Evolutionary conservation across 1,284 basidiomycete genomes (phyloP).

Genomic region (Cryptococcus sp.): DNA sequence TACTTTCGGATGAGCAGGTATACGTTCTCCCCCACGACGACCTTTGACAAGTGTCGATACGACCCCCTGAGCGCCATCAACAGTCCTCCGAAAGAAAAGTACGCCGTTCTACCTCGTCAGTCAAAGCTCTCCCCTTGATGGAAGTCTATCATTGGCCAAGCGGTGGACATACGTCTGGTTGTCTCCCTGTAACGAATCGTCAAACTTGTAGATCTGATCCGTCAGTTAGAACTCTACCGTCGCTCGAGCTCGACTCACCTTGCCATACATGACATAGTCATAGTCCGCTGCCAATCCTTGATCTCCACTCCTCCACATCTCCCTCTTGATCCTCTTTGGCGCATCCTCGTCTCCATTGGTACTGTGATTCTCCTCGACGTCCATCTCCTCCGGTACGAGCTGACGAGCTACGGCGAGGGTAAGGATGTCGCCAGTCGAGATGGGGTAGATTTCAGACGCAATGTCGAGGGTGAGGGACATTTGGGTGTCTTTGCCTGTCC

Average conservation of each 20-base stretch:
- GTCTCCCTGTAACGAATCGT: conserved; percentile 64
- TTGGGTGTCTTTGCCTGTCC: conserved; percentile 75
- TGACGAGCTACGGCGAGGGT: conserved; percentile 81
- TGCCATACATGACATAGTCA: conserved; percentile 99
- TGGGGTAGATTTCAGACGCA: conserved; percentile 78
- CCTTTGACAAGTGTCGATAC: conserved; percentile 84
- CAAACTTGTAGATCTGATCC: conserved; percentile 90
- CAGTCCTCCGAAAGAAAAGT: conserved; percentile 93
- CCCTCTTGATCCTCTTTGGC: conserved; percentile 78
- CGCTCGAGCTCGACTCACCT: conserved; percentile 55
- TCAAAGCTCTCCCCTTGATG: too few relatives aligned
- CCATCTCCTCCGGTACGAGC: conserved; percentile 58
- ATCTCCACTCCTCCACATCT: conserved; percentile 67
- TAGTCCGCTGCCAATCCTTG: conserved; percentile 91
- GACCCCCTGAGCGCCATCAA: conserved; percentile 91
- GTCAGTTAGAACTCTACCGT: too few relatives aligned
- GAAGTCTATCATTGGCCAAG: too few relatives aligned
- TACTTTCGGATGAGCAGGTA: conserved; percentile 83
- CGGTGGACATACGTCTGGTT: conserved; percentile 39
- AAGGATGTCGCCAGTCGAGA: conserved; percentile 66
- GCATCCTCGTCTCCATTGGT: conserved; percentile 44
- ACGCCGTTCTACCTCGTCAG: conserved; percentile 65
- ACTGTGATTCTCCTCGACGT: conserved; percentile 38
- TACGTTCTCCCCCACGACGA: conserved; percentile 88
- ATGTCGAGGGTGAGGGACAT: conserved; percentile 89